These are phyloP conservation scores for Pseudopyricularia javanii DNA, from an alignment of 2,329 filamentous ascomycete genomes.

Conservation along the genomic window DNA sequence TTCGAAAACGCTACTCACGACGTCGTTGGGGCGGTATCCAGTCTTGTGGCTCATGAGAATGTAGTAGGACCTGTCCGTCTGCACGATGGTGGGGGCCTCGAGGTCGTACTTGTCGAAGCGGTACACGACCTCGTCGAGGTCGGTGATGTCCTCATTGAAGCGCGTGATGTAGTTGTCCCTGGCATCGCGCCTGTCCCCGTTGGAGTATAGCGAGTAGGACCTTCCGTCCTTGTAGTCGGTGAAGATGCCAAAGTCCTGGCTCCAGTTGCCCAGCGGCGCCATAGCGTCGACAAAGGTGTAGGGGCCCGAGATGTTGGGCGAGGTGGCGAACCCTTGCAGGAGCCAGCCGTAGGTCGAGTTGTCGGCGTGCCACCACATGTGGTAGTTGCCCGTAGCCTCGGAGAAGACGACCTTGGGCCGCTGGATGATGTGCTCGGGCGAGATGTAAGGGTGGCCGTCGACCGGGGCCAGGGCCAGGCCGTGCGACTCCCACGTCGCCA, in stretches of 20 bases:
- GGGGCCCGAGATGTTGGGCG: slow-evolving; percentile 34
- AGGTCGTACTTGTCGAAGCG: slow-evolving; percentile 49
- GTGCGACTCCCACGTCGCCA: slow-evolving; percentile 46
- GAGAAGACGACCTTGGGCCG: slow-evolving; percentile 50
- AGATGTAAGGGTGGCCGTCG: slow-evolving; percentile 40
- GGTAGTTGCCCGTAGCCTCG: slow-evolving; percentile 36
- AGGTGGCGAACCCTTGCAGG: slow-evolving; percentile 38
- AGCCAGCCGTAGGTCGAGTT: slow-evolving; percentile 41
- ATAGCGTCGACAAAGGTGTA: slow-evolving; percentile 39
- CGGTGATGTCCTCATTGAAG: slow-evolving; percentile 35
- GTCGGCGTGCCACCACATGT: slow-evolving; percentile 41
- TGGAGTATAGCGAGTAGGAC: slow-evolving; percentile 42
- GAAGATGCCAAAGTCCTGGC: slow-evolving; percentile 45
- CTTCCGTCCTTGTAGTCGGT: slow-evolving; percentile 42
- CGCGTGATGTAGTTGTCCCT: slow-evolving; percentile 41
- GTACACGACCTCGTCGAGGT: slow-evolving; percentile 34
- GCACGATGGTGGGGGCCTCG: slow-evolving; percentile 42
- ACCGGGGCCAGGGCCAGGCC: slow-evolving; percentile 44
- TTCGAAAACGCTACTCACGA: background rate
- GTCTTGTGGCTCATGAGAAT: slow-evolving; percentile 48
- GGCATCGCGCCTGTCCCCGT: slow-evolving; percentile 37
- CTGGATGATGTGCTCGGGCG: slow-evolving; percentile 44
- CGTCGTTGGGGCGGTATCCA: slow-evolving; percentile 38
- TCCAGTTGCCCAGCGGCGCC: slow-evolving; percentile 44
- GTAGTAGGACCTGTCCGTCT: slow-evolving; percentile 43